Conservation (phyloP, 73 alveolate genomes). For the Paraurostyla sp. region DNA sequence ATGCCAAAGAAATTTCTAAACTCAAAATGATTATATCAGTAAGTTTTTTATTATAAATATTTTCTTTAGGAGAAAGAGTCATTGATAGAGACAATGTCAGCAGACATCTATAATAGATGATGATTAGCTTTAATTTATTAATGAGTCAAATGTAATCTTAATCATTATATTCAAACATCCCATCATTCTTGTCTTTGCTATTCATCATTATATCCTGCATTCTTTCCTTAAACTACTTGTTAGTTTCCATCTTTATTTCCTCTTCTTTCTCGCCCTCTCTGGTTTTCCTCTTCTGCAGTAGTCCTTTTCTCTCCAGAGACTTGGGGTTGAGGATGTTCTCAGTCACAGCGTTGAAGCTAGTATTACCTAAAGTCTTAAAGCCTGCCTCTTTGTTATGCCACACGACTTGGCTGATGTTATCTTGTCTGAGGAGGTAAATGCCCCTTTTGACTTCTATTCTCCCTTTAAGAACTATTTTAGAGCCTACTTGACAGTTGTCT, state of each 20-base stretch:
- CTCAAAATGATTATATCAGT: constrained; percentile 12
- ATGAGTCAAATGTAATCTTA: too few relatives aligned
- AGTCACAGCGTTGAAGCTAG: not conserved
- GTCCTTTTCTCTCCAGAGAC: constrained; percentile 5
- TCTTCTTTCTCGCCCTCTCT: not conserved
- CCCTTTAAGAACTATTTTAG: not conserved
- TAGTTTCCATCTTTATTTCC: not conserved
- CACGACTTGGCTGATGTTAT: not conserved
- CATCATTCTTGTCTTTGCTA: not conserved
- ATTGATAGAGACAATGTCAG: constrained; percentile 23
- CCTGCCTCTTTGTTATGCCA: not conserved
- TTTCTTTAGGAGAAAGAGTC: constrained; percentile 46
- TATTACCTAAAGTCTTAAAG: not conserved
- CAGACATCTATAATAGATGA: constrained; percentile 31
- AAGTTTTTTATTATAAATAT: not conserved
- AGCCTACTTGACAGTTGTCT: not conserved
- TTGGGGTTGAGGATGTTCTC: constrained; percentile 1
- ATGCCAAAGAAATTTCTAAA: constrained; percentile 91
- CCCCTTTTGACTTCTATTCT: constrained; percentile 3
- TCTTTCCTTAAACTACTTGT: not conserved
- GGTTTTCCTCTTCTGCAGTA: not conserved
- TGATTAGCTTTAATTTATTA: too few relatives aligned
- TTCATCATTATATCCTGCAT: not conserved
- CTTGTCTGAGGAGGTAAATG: not conserved
- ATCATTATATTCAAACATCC: not conserved